Base-by-base conservation (phyloP, 1,284 basidiomycete genomes). In the Naganishia sp. region DNA sequence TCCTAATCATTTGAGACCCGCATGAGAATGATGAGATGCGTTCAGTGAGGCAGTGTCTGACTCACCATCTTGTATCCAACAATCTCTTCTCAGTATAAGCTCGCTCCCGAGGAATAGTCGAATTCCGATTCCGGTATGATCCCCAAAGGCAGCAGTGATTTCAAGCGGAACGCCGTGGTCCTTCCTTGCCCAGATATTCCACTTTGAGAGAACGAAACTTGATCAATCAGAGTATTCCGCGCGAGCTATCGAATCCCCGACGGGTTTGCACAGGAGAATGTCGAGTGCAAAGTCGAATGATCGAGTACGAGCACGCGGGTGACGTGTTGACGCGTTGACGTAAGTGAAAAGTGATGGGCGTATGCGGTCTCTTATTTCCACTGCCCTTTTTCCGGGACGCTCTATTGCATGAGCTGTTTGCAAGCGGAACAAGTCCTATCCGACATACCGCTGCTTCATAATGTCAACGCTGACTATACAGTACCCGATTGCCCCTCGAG, bases 401-500 rank as follows among this genome's bases (percentile, higher is more conserved):
- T 53, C 31, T 53, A 13, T 53, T 2, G 21, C 11, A 23, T 18
- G 52, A 21, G n/a, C 32, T 54, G 13, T 28, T 41, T 32, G 41
- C 41, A 39, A 39, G 35, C 7, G 35, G 7, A 39, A 39, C 35
- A 39, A 39, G 13, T 5, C 35, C 35, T 39, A 39, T 10, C 35
- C 35, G 35, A 9, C 13, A 39, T 39, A 39, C 35, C 35, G 13
- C 35, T 39, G 35, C 35, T 39, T 39, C 35, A 39, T 13, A 39
- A 39, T 39, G 35, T 39, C 52, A 41, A 39, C 52, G 52, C 52
- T 54, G 52, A 54, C 52, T 41, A 54, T 32, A 32, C 52, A 39
- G 15, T 54, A 54, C 52, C 52, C 52, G 52, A 54, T 54, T 54
- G 52, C 52, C 52, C 23, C 35, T 41, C 52, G 10, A 31, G 18